phyloP scores from a whole-genome alignment of 805 yeast genomes.

The Clavispora phyllophila region DNA sequence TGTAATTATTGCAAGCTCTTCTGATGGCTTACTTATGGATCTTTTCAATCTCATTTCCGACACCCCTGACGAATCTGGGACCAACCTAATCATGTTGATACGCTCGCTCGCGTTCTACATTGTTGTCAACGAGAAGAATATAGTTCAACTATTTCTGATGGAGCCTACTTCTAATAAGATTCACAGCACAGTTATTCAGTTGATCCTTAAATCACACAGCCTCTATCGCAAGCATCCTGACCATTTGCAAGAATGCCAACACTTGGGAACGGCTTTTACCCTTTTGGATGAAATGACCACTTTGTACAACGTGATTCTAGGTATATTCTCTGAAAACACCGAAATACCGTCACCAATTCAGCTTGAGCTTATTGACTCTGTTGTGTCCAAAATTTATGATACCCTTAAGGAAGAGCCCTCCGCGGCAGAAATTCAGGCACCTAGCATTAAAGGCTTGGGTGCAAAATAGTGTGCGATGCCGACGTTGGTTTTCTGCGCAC shows the following conservation, averaged over 20 bases:
- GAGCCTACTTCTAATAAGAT: background rate
- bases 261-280: background rate
- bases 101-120: background rate
- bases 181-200: conserved; percentile 1
- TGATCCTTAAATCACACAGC: conserved; percentile 3
- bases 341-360: conserved; percentile 13
- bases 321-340: conserved; percentile 10
- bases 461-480: conserved; percentile 1
- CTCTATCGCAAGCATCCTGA: conserved; percentile 1
- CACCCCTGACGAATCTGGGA: background rate
- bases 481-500: background rate
- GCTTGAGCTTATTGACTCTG: conserved; percentile 12
- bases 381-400: conserved; percentile 5
- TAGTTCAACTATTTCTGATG: background rate
- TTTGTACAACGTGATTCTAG: conserved; percentile 11
- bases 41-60: background rate
- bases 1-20: background rate
- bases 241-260: background rate
- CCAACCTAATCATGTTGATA: background rate
- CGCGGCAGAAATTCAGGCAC: background rate
- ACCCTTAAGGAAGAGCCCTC: background rate
- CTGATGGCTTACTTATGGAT: background rate
- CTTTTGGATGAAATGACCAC: conserved; percentile 8
- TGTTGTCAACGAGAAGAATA: background rate
- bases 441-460: background rate